phyloP scores from a whole-genome alignment of 23 red algal species.

The Gracilaria domingensis region DNA sequence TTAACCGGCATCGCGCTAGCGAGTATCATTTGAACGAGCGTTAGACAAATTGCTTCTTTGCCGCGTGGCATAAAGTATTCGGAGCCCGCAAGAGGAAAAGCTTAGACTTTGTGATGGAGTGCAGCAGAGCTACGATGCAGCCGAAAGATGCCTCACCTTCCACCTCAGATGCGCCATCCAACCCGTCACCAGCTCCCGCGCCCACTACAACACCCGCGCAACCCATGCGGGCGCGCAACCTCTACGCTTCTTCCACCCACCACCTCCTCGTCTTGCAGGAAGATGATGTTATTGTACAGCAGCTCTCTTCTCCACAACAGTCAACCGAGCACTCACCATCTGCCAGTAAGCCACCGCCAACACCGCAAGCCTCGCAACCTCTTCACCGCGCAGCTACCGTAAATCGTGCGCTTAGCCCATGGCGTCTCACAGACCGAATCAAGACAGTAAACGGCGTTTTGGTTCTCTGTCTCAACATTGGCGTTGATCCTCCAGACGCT shows the following conservation, averaged over 20 bases:
- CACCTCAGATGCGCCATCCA: background rate
- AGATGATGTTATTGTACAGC: slow-evolving; percentile 2
- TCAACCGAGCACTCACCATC: background rate
- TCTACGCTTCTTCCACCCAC: slow-evolving; percentile 11
- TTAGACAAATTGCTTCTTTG: background rate
- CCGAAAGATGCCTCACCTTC: background rate
- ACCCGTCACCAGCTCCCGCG: background rate
- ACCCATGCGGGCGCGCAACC: background rate
- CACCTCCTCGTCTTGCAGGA: slow-evolving; percentile 29
- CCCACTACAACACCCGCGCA: background rate
- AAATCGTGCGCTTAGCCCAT: slow-evolving; percentile 44
- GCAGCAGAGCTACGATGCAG: background rate
- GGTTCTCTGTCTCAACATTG: slow-evolving; percentile 96
- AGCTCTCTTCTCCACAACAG: background rate
- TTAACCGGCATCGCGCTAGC: too few relatives aligned
- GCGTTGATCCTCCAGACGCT: slow-evolving; percentile 94
- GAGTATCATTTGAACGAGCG: too few relatives aligned
- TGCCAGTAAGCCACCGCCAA: background rate
- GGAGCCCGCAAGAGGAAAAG: background rate
- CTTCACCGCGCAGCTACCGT: background rate
- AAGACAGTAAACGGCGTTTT: slow-evolving; percentile 84
- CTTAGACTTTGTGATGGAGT: background rate
- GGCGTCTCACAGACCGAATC: slow-evolving; percentile 92
- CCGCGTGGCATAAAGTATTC: background rate
- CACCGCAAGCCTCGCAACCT: background rate